phyloP scores from a whole-genome alignment of 306 rosid species.

The Quercus parvula region DNA sequence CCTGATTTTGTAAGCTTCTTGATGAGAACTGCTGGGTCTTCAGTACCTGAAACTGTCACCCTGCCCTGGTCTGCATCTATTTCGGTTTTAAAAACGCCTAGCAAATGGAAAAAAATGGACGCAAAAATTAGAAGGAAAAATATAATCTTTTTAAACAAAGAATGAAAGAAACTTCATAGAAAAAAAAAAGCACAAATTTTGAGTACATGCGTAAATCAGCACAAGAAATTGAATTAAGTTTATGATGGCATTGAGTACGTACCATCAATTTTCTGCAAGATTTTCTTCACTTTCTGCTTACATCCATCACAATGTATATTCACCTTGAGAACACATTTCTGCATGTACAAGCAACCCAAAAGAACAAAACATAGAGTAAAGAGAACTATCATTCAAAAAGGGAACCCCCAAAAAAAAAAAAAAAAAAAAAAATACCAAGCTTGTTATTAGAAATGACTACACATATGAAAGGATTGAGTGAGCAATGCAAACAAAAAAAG shows the following conservation, averaged over 20 bases:
- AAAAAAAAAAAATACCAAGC: background rate
- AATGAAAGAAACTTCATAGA: background rate
- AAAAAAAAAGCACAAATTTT: background rate
- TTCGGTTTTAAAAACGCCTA: conserved; percentile 85
- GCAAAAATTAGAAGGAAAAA: background rate
- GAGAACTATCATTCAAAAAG: conserved; percentile 8
- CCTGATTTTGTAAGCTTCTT: no score
- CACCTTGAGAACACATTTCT: conserved; percentile 96
- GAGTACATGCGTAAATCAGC: background rate
- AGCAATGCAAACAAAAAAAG: background rate
- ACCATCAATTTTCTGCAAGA: conserved; percentile 93
- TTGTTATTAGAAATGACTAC: background rate
- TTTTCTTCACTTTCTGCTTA: conserved; percentile 91
- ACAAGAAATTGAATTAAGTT: background rate
- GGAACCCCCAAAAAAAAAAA: no score
- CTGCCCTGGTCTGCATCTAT: conserved; percentile 92
- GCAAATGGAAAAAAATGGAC: background rate
- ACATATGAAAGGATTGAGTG: background rate
- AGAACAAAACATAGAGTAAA: conserved; percentile 30
- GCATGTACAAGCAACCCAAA: conserved; percentile 48
- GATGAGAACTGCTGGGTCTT: no score
- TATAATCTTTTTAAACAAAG: background rate
- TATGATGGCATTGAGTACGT: background rate
- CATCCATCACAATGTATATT: conserved; percentile 98
- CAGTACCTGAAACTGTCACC: conserved; percentile 69